Evolutionary conservation across 768 basidiomycete species (phyloP), one percentile per base, ranked within the genome.

Genomic region (Lactarius trivialis): DNA sequence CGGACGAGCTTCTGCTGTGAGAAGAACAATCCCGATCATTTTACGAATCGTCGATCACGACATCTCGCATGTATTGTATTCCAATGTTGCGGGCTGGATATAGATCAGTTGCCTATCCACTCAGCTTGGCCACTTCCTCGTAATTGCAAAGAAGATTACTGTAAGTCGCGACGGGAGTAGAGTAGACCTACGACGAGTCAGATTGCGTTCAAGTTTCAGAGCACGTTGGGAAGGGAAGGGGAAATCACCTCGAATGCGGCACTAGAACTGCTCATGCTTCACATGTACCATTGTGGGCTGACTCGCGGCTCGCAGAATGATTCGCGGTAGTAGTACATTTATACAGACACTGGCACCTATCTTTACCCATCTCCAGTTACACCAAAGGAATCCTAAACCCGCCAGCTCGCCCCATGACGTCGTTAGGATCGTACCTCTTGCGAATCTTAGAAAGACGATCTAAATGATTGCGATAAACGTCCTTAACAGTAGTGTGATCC

Each of bases 11-110:
- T 58, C 54, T 58, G n/a, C 14, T 9, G 50, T 30, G 43, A 45
- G 43, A 45, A n/a, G n/a, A 24, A 67, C 70, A 8, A 41, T 73
- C 74, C 72, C 71, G 3, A 76, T 69, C 8, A 75, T 43, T 58
- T 70, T 71, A 50, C 70, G 65, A 73, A 63, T 75, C 74, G 56
- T 76, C 74, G 26, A 76, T 70, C 17, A 62, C 65, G 14, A 71
- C 63, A 43, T 74, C 69, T 17, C 65, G 65, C 59, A 74, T 39
- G 60, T 75, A 75, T 19, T 71, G n/a, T n/a, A n/a, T n/a, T n/a
- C 70, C 32, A 74, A 62, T 0, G 71, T 73, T 6, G 72, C 60
- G 6, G 74, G 74, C 57, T 75, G 75, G 17, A 75, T 58, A 52
- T 71, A 74, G 24, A 73, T 63, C 1, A 68, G 48, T 34, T 72